Conservation (phyloP, 2,329 filamentous ascomycete species). For the Apiospora arundinis region DNA sequence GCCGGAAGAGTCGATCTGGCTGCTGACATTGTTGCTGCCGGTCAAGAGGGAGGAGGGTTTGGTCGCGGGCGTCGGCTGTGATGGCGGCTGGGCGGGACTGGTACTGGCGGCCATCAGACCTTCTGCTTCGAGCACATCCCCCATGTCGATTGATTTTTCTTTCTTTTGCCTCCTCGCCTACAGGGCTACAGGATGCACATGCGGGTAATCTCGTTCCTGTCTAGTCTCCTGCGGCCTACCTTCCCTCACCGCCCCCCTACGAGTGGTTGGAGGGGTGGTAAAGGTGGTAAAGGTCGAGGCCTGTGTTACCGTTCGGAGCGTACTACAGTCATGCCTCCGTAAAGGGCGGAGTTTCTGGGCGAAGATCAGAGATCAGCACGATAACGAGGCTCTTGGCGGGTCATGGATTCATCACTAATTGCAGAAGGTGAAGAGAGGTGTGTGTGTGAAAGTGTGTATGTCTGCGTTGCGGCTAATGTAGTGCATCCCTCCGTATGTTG, state of each 20-base stretch:
- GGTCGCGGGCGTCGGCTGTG: not conserved
- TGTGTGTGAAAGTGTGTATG: not conserved
- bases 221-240: constrained; percentile 3
- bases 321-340: constrained; percentile 1
- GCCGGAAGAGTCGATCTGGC: constrained; percentile 23
- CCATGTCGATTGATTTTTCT: not conserved
- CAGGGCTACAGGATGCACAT: not conserved
- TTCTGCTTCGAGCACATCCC: constrained; percentile 17
- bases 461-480: not conserved
- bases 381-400: constrained; percentile 6
- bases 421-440: not conserved
- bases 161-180: not conserved
- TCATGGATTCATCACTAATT: not conserved
- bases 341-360: not conserved
- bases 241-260: constrained; percentile 4
- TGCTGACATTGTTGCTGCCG: not conserved
- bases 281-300: constrained; percentile 3
- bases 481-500: not conserved
- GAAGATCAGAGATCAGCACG: not conserved
- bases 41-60: not conserved
- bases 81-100: constrained; percentile 7
- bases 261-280: not conserved
- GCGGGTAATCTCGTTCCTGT: constrained; percentile 2
- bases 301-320: constrained; percentile 1
- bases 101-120: constrained; percentile 15